These are phyloP conservation scores for Medicago ruthenica DNA, from an alignment of 306 rosid species.

Conservation along the genomic window DNA sequence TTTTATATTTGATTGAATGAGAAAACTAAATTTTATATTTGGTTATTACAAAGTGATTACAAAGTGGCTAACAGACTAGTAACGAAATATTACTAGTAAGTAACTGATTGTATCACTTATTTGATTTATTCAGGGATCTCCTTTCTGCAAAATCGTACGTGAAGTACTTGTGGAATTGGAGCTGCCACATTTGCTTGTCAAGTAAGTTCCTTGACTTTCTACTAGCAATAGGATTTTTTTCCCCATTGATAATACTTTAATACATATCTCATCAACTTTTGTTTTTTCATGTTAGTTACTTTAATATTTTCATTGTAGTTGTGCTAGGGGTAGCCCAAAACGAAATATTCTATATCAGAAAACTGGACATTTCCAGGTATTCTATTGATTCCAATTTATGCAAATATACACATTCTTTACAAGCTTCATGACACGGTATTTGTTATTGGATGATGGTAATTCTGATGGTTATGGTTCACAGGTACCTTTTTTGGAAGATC, in stretches of 20 bases:
- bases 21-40: background rate
- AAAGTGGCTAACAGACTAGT: background rate
- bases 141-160: conserved; percentile 95
- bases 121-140: conserved; percentile 77
- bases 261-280: background rate
- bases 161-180: conserved; percentile 92
- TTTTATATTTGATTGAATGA: background rate
- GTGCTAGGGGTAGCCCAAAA: conserved; percentile 95
- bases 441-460: conserved; percentile 20
- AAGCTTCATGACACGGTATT: conserved; percentile 33
- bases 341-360: conserved; percentile 67
- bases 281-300: conserved; percentile 38
- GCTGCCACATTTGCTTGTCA: conserved; percentile 78
- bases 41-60: background rate
- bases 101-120: background rate
- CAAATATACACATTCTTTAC: background rate
- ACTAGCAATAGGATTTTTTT: background rate
- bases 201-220: conserved; percentile 48
- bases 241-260: background rate
- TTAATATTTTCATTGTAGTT: conserved; percentile 56
- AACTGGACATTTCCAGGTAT: conserved; percentile 85
- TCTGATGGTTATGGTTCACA: conserved; percentile 48
- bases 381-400: conserved; percentile 3
- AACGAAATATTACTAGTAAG: background rate
- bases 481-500: conserved; percentile 94